Conservation (phyloP, 2,329 filamentous ascomycete genomes). For the Didymella pomorum region DNA sequence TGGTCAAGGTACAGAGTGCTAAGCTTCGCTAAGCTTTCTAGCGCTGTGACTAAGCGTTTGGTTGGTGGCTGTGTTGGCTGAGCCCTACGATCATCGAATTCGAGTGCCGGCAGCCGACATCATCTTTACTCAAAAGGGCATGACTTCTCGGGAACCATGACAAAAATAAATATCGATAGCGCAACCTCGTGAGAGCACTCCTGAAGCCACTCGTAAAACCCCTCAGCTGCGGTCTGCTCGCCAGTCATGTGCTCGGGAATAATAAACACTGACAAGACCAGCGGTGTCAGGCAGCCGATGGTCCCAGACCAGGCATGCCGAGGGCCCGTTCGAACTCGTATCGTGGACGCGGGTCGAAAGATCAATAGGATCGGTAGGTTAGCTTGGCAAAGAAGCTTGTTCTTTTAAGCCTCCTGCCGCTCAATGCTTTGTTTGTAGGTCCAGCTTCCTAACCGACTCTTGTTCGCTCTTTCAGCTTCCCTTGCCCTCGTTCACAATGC, state of each 20-base stretch:
- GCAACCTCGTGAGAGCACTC: neutral
- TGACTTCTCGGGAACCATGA: neutral
- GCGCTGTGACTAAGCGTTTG: neutral
- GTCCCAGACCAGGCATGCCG: neutral
- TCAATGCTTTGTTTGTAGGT: neutral
- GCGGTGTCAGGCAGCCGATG: neutral
- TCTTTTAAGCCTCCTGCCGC: constrained; percentile 4
- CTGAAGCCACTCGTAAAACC: neutral
- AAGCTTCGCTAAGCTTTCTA: constrained; percentile 10
- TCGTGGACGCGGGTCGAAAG: neutral
- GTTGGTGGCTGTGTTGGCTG: neutral
- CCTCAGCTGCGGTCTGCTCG: neutral
- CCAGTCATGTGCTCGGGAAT: neutral
- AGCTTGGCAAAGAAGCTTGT: neutral
- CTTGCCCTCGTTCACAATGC: constrained; percentile 5
- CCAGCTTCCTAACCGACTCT: neutral
- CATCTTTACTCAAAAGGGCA: neutral
- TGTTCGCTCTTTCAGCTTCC: neutral
- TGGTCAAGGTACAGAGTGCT: neutral
- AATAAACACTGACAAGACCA: neutral
- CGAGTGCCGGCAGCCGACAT: neutral
- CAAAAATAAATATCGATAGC: constrained; percentile 6
- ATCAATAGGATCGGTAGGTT: neutral
- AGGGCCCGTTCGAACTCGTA: neutral
- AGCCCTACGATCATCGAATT: neutral